Evolutionary conservation across 441 rosid genomes (phyloP).

Genomic region (Sinapis alba): DNA sequence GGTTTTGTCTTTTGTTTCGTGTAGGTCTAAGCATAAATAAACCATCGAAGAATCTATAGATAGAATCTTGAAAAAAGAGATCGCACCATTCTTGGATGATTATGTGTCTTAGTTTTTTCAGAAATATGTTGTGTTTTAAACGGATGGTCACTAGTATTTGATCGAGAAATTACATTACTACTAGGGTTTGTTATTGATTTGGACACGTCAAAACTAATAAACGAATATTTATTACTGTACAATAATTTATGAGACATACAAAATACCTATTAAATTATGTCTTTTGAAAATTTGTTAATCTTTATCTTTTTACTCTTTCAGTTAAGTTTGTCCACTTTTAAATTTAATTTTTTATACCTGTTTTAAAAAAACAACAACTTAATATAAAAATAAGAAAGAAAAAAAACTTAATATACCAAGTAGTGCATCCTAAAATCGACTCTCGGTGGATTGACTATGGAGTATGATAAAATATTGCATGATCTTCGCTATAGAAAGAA

Average conservation of each 20-base stretch:
- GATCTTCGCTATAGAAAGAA: not conserved
- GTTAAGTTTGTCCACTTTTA: not conserved
- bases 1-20: conserved; percentile 28
- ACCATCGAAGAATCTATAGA: conserved; percentile 31
- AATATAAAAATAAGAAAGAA: not conserved
- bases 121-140: conserved; percentile 23
- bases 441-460: not conserved
- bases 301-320: not conserved
- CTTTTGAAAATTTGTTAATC: not conserved
- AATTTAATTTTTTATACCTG: not conserved
- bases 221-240: not conserved
- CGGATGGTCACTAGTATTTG: conserved; percentile 22
- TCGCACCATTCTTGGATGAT: conserved; percentile 23
- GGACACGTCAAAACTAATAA: conserved; percentile 6
- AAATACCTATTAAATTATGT: not conserved
- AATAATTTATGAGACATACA: not conserved
- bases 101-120: conserved; percentile 13
- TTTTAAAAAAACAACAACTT: not conserved
- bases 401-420: not conserved
- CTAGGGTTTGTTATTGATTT: conserved; percentile 12
- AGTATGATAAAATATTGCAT: not conserved
- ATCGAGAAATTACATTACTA: conserved; percentile 21
- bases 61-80: conserved; percentile 20
- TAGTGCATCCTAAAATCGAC: not conserved
- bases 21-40: conserved; percentile 40